These are phyloP conservation scores for Fulvia fulva DNA, from an alignment of 2,329 filamentous ascomycete species.

Conservation along the genomic window DNA sequence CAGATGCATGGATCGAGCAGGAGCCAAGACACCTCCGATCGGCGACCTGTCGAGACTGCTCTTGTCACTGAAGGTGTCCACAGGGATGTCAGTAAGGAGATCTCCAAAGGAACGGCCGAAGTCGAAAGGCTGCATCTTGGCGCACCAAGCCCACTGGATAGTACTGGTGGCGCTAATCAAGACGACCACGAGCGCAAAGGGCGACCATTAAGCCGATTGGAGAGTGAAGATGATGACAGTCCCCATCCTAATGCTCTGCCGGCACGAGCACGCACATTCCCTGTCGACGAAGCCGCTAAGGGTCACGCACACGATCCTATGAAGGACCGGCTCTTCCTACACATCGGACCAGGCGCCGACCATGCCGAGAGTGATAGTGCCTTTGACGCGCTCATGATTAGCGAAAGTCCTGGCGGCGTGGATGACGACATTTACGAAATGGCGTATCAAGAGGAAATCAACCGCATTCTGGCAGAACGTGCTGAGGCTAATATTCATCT, in stretches of 20 bases:
- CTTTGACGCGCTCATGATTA: constrained; percentile 26
- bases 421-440: constrained; percentile 67
- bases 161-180: neutral
- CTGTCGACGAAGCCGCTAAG: constrained; percentile 41
- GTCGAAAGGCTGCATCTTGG: constrained; percentile 1
- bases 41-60: constrained; percentile 46
- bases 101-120: constrained; percentile 8
- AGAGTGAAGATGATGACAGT: constrained; percentile 11
- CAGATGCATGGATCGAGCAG: constrained; percentile 20
- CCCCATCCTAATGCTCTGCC: constrained; percentile 2
- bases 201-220: neutral
- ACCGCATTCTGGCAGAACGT: constrained; percentile 57
- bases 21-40: constrained; percentile 51
- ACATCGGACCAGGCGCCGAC: constrained; percentile 63
- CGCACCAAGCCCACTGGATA: neutral
- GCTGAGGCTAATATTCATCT: constrained; percentile 56
- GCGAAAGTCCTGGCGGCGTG: constrained; percentile 22
- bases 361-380: constrained; percentile 39
- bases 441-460: constrained; percentile 79
- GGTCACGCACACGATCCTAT: constrained; percentile 62
- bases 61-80: constrained; percentile 54
- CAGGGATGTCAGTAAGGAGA: constrained; percentile 36
- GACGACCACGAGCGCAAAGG: constrained; percentile 3
- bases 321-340: constrained; percentile 65
- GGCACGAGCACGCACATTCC: constrained; percentile 34